Evolutionary conservation across 495 filamentous ascomycete species (phyloP).

Genomic region (Penicillium chermesinum): DNA sequence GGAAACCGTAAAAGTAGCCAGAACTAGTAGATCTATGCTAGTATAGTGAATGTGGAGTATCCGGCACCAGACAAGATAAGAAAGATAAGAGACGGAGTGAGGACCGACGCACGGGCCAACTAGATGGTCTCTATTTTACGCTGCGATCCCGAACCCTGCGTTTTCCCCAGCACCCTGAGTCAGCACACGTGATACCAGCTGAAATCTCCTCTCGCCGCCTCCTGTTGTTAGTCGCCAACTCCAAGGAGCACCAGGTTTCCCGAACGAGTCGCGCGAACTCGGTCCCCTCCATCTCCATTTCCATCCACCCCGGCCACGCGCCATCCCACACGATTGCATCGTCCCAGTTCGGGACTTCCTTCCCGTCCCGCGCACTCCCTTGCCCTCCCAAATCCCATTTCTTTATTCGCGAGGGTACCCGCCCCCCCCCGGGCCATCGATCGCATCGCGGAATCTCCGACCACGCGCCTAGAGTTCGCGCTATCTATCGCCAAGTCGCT

Average conservation of each 20-base stretch:
- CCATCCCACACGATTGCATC: conserved; percentile 24
- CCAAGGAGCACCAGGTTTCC: conserved; percentile 40
- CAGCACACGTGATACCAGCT: conserved; percentile 17
- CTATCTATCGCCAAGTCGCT: conserved; percentile 34
- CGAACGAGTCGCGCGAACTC: conserved; percentile 42
- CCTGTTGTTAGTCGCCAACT: conserved; percentile 35
- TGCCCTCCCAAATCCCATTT: conserved; percentile 26
- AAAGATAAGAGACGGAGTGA: no score
- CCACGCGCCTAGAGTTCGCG: conserved; percentile 33
- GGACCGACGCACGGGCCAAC: no score
- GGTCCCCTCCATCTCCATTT: conserved; percentile 44
- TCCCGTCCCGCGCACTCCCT: conserved; percentile 15
- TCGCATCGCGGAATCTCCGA: conserved; percentile 28
- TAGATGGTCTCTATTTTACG: neutral
- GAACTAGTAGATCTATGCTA: no score
- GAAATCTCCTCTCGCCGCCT: conserved; percentile 36
- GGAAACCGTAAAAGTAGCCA: no score
- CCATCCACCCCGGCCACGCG: conserved; percentile 36
- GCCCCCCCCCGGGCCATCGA: conserved; percentile 20
- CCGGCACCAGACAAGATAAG: no score
- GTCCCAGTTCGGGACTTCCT: neutral
- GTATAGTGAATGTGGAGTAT: no score
- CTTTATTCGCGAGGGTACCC: conserved; percentile 20
- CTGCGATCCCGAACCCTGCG: neutral
- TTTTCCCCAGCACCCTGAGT: neutral